Evolutionary conservation across 164 flowering plant species (phyloP).

Genomic region (Liquidambar formosana): DNA sequence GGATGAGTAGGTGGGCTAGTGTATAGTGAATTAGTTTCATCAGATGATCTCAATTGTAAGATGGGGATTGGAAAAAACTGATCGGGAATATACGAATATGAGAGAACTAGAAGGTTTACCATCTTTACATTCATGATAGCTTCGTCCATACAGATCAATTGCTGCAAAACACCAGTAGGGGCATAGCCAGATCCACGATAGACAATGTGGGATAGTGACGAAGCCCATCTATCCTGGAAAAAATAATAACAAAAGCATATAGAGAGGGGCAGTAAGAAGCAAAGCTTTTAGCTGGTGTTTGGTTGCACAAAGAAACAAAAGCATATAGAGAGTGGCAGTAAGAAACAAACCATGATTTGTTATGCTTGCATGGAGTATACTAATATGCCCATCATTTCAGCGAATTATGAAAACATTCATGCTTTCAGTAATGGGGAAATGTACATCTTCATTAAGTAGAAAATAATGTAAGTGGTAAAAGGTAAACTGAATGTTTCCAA

Average conservation of each 20-base stretch:
- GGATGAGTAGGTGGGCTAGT: background rate
- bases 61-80: background rate
- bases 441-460: too few relatives aligned
- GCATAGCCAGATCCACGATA: background rate
- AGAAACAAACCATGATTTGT: too few relatives aligned
- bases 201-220: constrained; percentile 3
- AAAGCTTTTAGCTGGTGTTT: too few relatives aligned
- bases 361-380: too few relatives aligned
- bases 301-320: background rate
- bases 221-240: constrained; percentile 11
- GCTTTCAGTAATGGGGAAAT: too few relatives aligned
- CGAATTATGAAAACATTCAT: too few relatives aligned
- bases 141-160: background rate
- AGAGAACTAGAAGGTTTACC: background rate
- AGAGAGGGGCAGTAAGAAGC: background rate
- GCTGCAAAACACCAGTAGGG: background rate
- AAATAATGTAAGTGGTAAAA: too few relatives aligned
- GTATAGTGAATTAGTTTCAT: background rate
- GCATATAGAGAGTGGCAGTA: background rate
- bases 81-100: background rate
- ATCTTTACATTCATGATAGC: background rate
- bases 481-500: too few relatives aligned
- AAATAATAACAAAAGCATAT: background rate
- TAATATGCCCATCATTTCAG: too few relatives aligned
- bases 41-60: too few relatives aligned